Evolutionary conservation across 1,139 yeast species (phyloP), one percentile per base, ranked within the genome.

Genomic region (Tardiomyces depauwii): DNA sequence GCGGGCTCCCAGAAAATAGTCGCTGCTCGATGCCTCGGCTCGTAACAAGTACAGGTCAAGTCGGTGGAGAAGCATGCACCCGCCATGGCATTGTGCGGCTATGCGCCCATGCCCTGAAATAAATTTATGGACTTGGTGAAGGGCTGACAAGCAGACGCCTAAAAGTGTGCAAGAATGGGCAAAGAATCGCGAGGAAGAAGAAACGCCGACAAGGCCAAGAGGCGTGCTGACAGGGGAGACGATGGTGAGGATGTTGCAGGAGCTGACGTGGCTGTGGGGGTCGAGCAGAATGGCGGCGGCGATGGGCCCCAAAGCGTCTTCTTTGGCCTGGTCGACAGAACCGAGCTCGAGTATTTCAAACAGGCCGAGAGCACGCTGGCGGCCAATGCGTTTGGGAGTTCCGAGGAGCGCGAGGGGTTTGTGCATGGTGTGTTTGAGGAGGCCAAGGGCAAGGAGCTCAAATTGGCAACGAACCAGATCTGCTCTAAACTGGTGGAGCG

Each of bases 401-500:
- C 75, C 1, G 95, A 85, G 47, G 96, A 88, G 53, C 77, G 82
- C 56, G 65, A 64, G 3, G 82, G 83, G 1, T 88, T 89, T 59
- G 79, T 87, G 27, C 64, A 73, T 11, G 82, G 89, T 55, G 89
- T 87, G 4, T 72, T 85, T 53, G 95, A 84, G 55, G 99, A 91
- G 68, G 77, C 89, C 28, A 73, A 74, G 47, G 96, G 96, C 6
- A 88, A 89, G 56, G 98, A 91, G 64, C 70, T 93, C 55, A 91
- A 91, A 63, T 72, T 91, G 44, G 96, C 86, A 10, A 89, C 96
- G 2, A 89, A 91, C 60, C 97, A 89, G 59, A 86, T 89, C 48
- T 88, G 96, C 60, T 89, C 97, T 18, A 91, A 91, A 61, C 73
- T 91, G 49, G 74, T 91, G 72, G 99, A 91, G 66, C 73, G 97